These are phyloP conservation scores for Calophaca sinica DNA, from an alignment of 306 rosid species.

Conservation along the genomic window DNA sequence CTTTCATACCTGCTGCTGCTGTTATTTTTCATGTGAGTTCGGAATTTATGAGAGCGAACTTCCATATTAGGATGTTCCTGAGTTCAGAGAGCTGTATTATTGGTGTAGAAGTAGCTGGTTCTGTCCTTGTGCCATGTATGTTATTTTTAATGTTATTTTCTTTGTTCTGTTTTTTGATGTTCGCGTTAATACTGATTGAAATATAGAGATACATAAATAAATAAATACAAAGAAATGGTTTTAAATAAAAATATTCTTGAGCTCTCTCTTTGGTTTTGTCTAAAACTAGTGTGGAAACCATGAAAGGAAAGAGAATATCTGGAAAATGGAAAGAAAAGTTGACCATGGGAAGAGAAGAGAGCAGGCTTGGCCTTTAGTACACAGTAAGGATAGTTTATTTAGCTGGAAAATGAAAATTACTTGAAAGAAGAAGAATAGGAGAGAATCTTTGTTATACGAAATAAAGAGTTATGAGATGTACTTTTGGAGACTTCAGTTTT, in stretches of 20 bases:
- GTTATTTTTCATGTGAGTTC: neutral
- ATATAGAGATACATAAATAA: conserved; percentile 24
- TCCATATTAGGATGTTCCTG: conserved; percentile 23
- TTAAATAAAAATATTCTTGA: neutral
- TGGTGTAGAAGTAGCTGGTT: conserved; percentile 24
- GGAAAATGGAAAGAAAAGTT: conserved; percentile 33
- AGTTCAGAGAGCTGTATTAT: neutral
- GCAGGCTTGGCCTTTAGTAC: conserved; percentile 1
- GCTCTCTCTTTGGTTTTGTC: conserved; percentile 12
- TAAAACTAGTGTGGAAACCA: neutral
- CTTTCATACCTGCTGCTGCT: too few species aligned
- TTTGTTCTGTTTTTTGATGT: conserved; percentile 13
- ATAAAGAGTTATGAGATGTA: neutral
- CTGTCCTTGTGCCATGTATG: neutral
- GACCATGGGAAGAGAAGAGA: conserved; percentile 23
- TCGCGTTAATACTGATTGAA: neutral
- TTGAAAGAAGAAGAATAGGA: conserved; percentile 30
- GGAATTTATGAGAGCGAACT: conserved; percentile 3
- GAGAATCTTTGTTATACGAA: neutral
- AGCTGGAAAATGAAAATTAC: conserved; percentile 30
- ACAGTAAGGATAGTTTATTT: conserved; percentile 26
- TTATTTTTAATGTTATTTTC: conserved; percentile 12
- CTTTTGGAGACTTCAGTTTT: conserved; percentile 35
- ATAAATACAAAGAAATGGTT: conserved; percentile 1
- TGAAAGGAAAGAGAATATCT: neutral